Evolutionary conservation across 306 rosid species (phyloP), one percentile per base, ranked within the genome.

Genomic region (Fagus crenata): DNA sequence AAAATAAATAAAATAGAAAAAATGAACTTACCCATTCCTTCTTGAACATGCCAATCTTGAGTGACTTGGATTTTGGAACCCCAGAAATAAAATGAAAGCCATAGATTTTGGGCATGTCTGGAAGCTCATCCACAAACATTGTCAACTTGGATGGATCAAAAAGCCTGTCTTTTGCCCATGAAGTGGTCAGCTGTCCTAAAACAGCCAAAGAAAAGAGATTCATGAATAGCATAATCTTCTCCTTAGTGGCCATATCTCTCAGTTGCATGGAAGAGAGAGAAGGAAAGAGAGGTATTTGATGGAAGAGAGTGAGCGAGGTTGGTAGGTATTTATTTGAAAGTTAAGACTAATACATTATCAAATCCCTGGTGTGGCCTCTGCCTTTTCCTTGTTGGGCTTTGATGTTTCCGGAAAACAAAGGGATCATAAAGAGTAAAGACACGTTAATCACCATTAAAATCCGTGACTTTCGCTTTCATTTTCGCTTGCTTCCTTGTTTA

Each of bases 91-190:
- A 17, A 6, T 63, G 35, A 55, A 68, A 86, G 41, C 81, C 90
- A 17, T 36, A 40, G 17, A 86, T 63, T 17, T 40, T 73, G 33
- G 87, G 90, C 64, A 86, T 54, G 1, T 75, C 71, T 6, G 80
- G 90, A 49, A 86, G 80, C 54, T 84, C 79, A 74, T 86, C 90
- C 35, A 86, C 86, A 49, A 86, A 86, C 86, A 86, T 81, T 15
- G 14, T 36, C 71, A 86, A 37, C 40, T 70, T 84, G 15, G 74
- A 42, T 15, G 6, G 37, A 64, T 64, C 75, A 2, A 84, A 40
- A 15, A 86, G 75, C 80, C 31, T 49, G 4, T 54, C 81, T 61
- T 64, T 78, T 6, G 84, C 84, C 59, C 71, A 6, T 46, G 76
- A 78, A 49, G 3, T 28, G 51, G 51, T 46, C 51, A 46, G 51